A percentile compares a stretch with the other conserved stretches of the same genome.
Conservation (phyloP, 2,329 filamentous ascomycete species). For the Parastagonospora nodorum region DNA sequence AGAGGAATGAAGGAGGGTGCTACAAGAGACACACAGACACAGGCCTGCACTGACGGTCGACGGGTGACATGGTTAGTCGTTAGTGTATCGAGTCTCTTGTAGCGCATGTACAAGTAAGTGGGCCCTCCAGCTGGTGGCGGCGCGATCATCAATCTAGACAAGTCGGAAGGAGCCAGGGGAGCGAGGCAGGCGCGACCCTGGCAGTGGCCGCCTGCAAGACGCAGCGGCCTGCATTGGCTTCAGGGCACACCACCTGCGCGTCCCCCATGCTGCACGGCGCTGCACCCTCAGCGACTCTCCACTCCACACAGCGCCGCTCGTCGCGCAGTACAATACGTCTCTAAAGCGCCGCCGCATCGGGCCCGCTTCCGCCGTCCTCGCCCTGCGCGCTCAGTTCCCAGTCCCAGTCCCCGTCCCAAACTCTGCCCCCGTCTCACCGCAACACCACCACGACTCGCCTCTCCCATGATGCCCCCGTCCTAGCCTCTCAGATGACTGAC, state of each 20-base stretch:
- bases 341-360: background rate
- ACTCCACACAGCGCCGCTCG: background rate
- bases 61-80: background rate
- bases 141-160: no score
- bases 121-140: no score
- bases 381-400: background rate
- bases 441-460: conserved; percentile 1
- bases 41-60: background rate
- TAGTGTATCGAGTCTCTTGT: background rate
- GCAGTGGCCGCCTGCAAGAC: no score
- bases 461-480: background rate
- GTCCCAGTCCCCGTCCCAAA: background rate
- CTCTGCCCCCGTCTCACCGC: conserved; percentile 2
- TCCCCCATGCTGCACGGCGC: background rate
- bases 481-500: conserved; percentile 7
- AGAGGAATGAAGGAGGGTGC: conserved; percentile 1
- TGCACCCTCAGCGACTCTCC: background rate
- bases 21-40: no score
- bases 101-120: no score
- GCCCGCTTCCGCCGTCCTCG: background rate
- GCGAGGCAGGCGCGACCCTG: no score
- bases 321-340: background rate
- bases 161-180: background rate
- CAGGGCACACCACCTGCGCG: no score
- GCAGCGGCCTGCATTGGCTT: no score